phyloP scores from a whole-genome alignment of 805 yeast genomes.

The Ogataea polymorpha region DNA sequence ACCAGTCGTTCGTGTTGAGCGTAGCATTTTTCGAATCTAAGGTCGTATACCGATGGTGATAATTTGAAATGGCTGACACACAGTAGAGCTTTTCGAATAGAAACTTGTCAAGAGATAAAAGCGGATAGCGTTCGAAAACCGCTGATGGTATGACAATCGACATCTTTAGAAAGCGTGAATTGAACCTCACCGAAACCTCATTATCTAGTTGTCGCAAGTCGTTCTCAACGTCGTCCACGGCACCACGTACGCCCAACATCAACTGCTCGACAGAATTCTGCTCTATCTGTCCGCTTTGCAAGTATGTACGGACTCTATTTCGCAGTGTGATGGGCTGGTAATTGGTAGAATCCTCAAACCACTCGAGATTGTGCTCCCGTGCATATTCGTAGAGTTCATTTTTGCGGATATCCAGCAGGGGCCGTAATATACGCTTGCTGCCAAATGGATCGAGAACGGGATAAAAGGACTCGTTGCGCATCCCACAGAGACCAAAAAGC shows the following conservation, averaged over 20 bases:
- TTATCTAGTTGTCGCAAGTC: constrained; percentile 16
- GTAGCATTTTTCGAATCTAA: constrained; percentile 20
- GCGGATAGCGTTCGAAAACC: constrained; percentile 17
- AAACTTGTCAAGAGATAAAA: constrained; percentile 27
- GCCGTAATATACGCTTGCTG: constrained; percentile 40
- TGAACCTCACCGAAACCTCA: constrained; percentile 1
- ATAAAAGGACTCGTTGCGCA: constrained; percentile 26
- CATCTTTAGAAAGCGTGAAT: constrained; percentile 7
- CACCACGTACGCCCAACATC: constrained; percentile 11
- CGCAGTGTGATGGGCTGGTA: constrained; percentile 54
- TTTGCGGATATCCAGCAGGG: constrained; percentile 50
- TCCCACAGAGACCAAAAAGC: constrained; percentile 59
- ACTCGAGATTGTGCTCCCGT: constrained; percentile 34
- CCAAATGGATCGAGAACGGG: constrained; percentile 14
- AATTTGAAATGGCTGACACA: constrained; percentile 23
- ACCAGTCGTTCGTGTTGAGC: not conserved
- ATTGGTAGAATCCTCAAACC: constrained; percentile 77
- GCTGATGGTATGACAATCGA: constrained; percentile 18
- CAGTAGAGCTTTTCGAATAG: constrained; percentile 22
- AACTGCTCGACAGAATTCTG: constrained; percentile 10
- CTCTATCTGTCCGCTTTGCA: constrained; percentile 13
- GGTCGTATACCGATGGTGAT: constrained; percentile 24
- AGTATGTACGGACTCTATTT: constrained; percentile 47
- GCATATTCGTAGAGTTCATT: constrained; percentile 46
- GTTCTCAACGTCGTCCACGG: constrained; percentile 18